phyloP scores from a whole-genome alignment of 2,329 filamentous ascomycete genomes.

The Cadophora luteo-olivacea region DNA sequence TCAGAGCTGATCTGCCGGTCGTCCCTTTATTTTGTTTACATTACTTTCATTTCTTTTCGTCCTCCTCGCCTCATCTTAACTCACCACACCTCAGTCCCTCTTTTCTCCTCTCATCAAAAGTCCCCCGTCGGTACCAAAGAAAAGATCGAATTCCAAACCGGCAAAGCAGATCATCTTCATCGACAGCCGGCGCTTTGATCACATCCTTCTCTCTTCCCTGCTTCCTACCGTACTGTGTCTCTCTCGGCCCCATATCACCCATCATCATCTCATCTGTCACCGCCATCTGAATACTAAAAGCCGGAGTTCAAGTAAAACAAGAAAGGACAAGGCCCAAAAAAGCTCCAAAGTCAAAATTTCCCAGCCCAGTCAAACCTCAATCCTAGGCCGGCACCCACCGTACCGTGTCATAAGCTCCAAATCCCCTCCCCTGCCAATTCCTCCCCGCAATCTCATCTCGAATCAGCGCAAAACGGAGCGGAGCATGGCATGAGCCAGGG shows the following conservation, averaged over 20 bases:
- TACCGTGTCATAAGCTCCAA: slow-evolving; percentile 6
- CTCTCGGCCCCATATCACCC: slow-evolving; percentile 1
- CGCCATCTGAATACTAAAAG: not conserved
- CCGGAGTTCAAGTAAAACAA: not conserved
- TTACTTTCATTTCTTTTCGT: not conserved
- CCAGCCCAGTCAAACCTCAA: not conserved
- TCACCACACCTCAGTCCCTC: not conserved
- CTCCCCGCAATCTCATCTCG: slow-evolving; percentile 8
- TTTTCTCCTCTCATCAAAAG: slow-evolving; percentile 6
- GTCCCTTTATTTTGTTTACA: slow-evolving; percentile 10
- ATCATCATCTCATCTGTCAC: slow-evolving; percentile 6
- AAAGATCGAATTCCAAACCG: slow-evolving; percentile 5
- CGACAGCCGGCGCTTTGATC: slow-evolving; percentile 11
- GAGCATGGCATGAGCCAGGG: not conserved
- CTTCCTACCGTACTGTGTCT: not conserved
- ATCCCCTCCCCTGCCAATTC: not conserved
- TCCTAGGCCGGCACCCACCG: not conserved
- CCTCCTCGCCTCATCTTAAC: not conserved
- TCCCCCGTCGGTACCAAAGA: not conserved
- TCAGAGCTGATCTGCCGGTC: not conserved
- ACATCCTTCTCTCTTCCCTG: not conserved
- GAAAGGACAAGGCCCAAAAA: not conserved
- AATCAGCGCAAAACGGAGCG: slow-evolving; percentile 6
- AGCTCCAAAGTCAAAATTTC: not conserved
- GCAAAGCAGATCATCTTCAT: slow-evolving; percentile 5